Evolutionary conservation across 1,284 basidiomycete genomes (phyloP), one percentile per base, ranked within the genome.

Genomic region (Ceratobasidium theobromae): DNA sequence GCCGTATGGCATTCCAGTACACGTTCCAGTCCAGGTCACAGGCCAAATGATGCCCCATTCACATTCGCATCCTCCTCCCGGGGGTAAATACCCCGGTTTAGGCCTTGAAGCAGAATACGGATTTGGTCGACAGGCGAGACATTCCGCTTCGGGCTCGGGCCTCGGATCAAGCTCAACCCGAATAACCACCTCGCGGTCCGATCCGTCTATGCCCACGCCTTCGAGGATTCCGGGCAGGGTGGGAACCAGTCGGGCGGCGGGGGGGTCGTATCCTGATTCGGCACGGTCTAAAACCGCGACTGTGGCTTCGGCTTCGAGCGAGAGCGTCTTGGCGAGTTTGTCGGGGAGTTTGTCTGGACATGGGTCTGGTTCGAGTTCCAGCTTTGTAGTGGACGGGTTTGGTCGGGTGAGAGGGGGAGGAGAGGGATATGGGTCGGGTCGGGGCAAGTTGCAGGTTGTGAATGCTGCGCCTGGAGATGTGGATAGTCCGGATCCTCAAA

Each of bases 71-170:
- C 35, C 16, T 16, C 8, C 35, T 6, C 35, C 6, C 35, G 35
- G 35, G 35, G 16, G 35, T 16, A 38, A 38, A 16, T 38, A 38
- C 35, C 8, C 35, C 35, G 16, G 16, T 38, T 8, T 38, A 6
- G 35, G 35, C 35, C 23, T 49, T 11, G 18, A 35, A 9, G 57
- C 49, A 16, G 46, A 43, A 12, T 62, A 62, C 27, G 57, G 57
- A 18, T 62, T 62, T 33, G 57, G 57, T 4, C 57, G 57, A 28
- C 57, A 62, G 57, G 35, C 35, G 35, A 6, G 35, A 38, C 35
- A 38, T 38, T 38, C 35, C 35, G 35, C 8, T 8, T 38, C 35
- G 35, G 35, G 35, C 8, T 38, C n/a, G n/a, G n/a, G n/a, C n/a
- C n/a, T n/a, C n/a, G n/a, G n/a, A n/a, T n/a, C n/a, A n/a, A n/a